Percentiles rank a stretch among this genome's conserved stretches.
These are phyloP conservation scores for Hyphodiscus hymeniophilus DNA, from an alignment of 495 filamentous ascomycete genomes.

Conservation along the genomic window DNA sequence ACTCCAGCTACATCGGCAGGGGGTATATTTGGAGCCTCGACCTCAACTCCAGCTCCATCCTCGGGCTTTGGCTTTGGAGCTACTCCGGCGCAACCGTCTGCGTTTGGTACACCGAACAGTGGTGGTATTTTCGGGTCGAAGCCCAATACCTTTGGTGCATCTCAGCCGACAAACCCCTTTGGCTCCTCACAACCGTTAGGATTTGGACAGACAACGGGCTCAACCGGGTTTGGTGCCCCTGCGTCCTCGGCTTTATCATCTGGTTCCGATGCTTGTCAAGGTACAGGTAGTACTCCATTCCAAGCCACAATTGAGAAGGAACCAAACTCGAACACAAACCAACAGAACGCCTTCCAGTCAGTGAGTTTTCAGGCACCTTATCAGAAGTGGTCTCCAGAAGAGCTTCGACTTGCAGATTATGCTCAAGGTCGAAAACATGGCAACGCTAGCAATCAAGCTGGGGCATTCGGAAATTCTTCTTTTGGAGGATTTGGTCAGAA, in stretches of 20 bases:
- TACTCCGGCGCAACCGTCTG: constrained; percentile 25
- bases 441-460: constrained; percentile 69
- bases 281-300: constrained; percentile 73
- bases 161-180: too few species aligned
- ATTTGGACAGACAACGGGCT: constrained; percentile 24
- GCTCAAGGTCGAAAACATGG: constrained; percentile 75
- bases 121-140: constrained; percentile 41
- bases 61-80: constrained; percentile 37
- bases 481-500: constrained; percentile 48
- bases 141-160: too few species aligned
- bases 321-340: constrained; percentile 34
- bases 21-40: constrained; percentile 32
- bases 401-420: constrained; percentile 85
- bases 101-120: constrained; percentile 30
- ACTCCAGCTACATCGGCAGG: constrained; percentile 24
- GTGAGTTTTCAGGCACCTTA: constrained; percentile 82
- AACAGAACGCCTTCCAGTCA: constrained; percentile 74
- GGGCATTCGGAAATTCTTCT: constrained; percentile 69
- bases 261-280: constrained; percentile 39
- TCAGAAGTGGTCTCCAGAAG: constrained; percentile 82
- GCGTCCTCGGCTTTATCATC: constrained; percentile 32
- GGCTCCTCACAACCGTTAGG: too few species aligned
- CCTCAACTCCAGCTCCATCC: constrained; percentile 30
- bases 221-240: constrained; percentile 37
- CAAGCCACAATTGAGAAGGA: constrained; percentile 78